A percentile compares a stretch with the other conserved stretches of the same genome.
Conservation (phyloP, 305 asterid species). For the Fraxinus nigra region DNA sequence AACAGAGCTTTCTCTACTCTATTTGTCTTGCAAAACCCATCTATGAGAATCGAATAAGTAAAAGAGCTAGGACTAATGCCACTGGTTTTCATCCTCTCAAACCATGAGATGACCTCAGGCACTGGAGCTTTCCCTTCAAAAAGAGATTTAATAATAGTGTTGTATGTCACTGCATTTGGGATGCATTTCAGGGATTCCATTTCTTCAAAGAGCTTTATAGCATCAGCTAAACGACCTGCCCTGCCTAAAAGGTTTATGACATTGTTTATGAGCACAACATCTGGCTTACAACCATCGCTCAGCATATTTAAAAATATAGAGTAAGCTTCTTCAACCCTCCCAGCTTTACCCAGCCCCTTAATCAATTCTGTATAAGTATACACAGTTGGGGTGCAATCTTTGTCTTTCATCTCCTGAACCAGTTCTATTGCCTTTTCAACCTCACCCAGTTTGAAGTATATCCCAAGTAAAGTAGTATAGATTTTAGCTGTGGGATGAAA, state of each 20-base stretch:
- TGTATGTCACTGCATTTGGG: constrained; percentile 84
- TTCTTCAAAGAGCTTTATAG: constrained; percentile 66
- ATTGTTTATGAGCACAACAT: constrained; percentile 77
- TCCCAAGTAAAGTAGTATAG: constrained; percentile 63
- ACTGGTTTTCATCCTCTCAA: constrained; percentile 59
- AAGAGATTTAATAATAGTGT: constrained; percentile 70
- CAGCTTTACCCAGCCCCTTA: constrained; percentile 75
- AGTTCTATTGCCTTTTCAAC: constrained; percentile 63
- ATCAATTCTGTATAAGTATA: constrained; percentile 83
- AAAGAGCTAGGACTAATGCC: constrained; percentile 71
- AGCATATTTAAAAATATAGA: constrained; percentile 59
- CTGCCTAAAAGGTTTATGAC: constrained; percentile 72
- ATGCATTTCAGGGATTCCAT: constrained; percentile 71
- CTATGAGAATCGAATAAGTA: constrained; percentile 80
- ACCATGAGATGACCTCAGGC: constrained; percentile 65
- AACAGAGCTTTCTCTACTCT: constrained; percentile 69
- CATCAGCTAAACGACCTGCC: constrained; percentile 62
- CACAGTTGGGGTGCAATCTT: constrained; percentile 65
- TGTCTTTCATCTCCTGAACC: constrained; percentile 68
- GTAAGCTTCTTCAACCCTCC: constrained; percentile 75
- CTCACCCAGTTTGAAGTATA: constrained; percentile 60
- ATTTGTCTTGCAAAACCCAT: constrained; percentile 83
- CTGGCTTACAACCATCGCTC: constrained; percentile 76
- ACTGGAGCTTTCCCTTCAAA: constrained; percentile 64
- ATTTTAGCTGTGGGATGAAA: constrained; percentile 77